Conservation (phyloP, 1,284 basidiomycete genomes). For the Sporisorium reilianum region DNA sequence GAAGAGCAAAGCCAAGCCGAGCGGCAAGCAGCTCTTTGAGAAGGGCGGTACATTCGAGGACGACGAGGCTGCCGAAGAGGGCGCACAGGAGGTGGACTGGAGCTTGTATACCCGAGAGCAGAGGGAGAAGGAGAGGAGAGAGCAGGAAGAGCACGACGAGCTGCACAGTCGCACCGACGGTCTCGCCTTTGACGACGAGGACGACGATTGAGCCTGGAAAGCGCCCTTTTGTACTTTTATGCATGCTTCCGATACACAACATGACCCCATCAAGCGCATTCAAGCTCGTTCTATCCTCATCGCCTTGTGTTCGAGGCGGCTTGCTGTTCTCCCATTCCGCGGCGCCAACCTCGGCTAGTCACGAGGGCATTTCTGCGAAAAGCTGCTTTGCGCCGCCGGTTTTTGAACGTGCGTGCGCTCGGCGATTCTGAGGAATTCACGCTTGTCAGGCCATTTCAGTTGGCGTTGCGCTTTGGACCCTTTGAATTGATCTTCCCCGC, state of each 20-base stretch:
- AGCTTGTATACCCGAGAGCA: conserved; percentile 61
- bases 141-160: conserved; percentile 54
- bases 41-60: conserved; percentile 55
- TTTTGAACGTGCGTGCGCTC: conserved; percentile 3
- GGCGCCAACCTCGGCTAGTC: conserved; percentile 1
- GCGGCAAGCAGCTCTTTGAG: conserved; percentile 72
- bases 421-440: neutral
- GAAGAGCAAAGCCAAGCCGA: conserved; percentile 76
- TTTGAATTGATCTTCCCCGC: neutral
- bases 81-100: conserved; percentile 63
- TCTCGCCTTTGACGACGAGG: conserved; percentile 49
- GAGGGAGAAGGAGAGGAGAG: conserved; percentile 57
- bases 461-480: conserved; percentile 2
- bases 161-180: conserved; percentile 28
- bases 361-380: neutral
- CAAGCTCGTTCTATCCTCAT: neutral
- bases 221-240: conserved; percentile 33
- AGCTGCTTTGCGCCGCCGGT: conserved; percentile 1
- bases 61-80: conserved; percentile 51
- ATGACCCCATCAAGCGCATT: conserved; percentile 5
- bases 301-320: neutral
- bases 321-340: neutral
- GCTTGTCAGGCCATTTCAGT: neutral
- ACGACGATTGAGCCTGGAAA: conserved; percentile 49
- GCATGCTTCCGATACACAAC: conserved; percentile 11